These are phyloP conservation scores for Aspergillus proliferans DNA, from an alignment of 2,329 filamentous ascomycete species.

Conservation along the genomic window DNA sequence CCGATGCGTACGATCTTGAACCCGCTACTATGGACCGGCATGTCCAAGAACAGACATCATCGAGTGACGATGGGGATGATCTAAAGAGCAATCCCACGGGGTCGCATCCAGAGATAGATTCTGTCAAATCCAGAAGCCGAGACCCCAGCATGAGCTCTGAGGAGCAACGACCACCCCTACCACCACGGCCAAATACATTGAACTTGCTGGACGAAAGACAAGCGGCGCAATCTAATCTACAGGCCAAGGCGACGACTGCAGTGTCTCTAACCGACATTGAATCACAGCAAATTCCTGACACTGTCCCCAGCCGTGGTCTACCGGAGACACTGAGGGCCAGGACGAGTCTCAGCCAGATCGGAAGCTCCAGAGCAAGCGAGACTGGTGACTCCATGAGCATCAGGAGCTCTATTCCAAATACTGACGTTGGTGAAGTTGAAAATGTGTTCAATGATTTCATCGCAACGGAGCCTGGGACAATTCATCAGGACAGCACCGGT, in stretches of 20 bases:
- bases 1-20: neutral
- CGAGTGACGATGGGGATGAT: neutral
- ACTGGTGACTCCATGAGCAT: conserved; percentile 46
- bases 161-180: conserved; percentile 39
- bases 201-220: conserved; percentile 30
- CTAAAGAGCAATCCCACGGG: no score
- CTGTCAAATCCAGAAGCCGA: conserved; percentile 11
- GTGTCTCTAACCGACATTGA: conserved; percentile 75
- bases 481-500: conserved; percentile 32
- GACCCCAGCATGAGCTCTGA: conserved; percentile 23
- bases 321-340: conserved; percentile 26
- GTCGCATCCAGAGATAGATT: conserved; percentile 2
- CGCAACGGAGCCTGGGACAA: conserved; percentile 32
- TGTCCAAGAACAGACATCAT: neutral
- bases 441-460: conserved; percentile 72
- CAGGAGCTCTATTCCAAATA: conserved; percentile 46
- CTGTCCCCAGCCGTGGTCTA: conserved; percentile 42
- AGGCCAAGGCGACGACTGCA: conserved; percentile 73
- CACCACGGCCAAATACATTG: conserved; percentile 40
- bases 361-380: conserved; percentile 45
- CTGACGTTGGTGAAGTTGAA: conserved; percentile 65
- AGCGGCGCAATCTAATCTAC: conserved; percentile 30
- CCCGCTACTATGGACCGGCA: neutral
- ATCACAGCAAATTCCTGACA: conserved; percentile 66
- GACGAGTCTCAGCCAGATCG: conserved; percentile 36